phyloP scores from a whole-genome alignment of 331 rosid species.

The Saraca asoca region DNA sequence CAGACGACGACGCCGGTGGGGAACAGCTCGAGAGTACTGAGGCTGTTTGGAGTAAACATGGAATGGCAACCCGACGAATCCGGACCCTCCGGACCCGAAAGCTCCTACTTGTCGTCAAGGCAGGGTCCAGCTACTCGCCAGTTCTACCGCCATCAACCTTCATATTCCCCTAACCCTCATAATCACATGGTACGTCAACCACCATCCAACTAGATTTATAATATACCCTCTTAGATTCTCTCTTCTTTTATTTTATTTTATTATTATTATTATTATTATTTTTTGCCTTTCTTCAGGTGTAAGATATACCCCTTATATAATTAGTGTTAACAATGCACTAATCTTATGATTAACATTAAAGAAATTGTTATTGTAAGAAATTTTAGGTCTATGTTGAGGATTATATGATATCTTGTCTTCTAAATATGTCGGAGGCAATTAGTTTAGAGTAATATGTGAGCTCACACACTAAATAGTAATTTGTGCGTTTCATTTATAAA shows the following conservation, averaged over 20 bases:
- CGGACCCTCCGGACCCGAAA: constrained; percentile 46
- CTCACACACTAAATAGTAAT: too few relatives aligned
- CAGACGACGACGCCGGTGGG: constrained; percentile 48
- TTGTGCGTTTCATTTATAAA: too few relatives aligned
- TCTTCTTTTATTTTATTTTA: neutral
- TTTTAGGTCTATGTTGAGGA: constrained; percentile 38
- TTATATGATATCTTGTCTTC: constrained; percentile 47
- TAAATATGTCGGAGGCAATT: constrained; percentile 40
- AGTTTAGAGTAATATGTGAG: too few relatives aligned
- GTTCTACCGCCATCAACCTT: constrained; percentile 35
- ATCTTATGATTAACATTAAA: constrained; percentile 33
- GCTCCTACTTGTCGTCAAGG: constrained; percentile 49
- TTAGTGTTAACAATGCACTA: constrained; percentile 19
- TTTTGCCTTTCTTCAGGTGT: constrained; percentile 28
- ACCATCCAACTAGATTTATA: constrained; percentile 34
- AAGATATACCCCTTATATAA: constrained; percentile 32
- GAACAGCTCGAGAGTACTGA: constrained; percentile 59
- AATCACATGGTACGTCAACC: constrained; percentile 69
- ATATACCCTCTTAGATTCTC: constrained; percentile 31
- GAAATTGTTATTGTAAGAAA: constrained; percentile 23
- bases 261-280: too few relatives aligned
- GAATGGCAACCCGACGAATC: constrained; percentile 60
- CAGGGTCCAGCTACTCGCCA: constrained; percentile 47
- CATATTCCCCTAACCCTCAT: constrained; percentile 42
- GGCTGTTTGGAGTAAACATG: constrained; percentile 45